Conservation (phyloP, 2,329 filamentous ascomycete genomes). For the Aureobasidium melanogenum region DNA sequence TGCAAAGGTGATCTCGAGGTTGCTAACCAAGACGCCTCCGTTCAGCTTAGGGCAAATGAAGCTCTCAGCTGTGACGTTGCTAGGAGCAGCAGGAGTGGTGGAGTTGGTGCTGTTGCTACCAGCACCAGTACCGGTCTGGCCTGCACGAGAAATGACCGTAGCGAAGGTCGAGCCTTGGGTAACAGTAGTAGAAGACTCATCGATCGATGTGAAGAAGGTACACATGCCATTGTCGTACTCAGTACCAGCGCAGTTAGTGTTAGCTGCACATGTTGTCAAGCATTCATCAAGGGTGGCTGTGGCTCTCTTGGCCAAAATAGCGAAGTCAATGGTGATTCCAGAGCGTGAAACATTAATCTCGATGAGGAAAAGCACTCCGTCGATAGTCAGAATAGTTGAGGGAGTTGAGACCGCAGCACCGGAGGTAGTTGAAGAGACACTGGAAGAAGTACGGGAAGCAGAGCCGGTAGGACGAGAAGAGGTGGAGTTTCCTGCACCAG, state of each 20-base stretch:
- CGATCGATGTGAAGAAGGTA: background rate
- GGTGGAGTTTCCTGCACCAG: background rate
- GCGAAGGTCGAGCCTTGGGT: background rate
- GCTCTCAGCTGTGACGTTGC: background rate
- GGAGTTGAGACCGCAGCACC: background rate
- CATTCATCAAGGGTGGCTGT: background rate
- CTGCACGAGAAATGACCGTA: background rate
- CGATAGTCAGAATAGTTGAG: background rate
- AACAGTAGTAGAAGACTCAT: too few relatives aligned
- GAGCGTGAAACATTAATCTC: background rate
- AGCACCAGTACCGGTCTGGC: background rate
- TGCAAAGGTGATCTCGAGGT: background rate
- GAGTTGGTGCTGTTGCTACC: background rate
- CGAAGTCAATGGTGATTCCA: conserved; percentile 2
- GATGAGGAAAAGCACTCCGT: background rate
- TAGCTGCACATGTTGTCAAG: background rate
- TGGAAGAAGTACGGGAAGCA: background rate
- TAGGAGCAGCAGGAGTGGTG: background rate
- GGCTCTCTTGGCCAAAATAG: background rate
- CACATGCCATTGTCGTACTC: background rate
- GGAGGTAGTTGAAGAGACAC: too few relatives aligned
- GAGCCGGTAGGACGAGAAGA: background rate
- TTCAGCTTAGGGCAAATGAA: background rate
- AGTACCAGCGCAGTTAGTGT: background rate
- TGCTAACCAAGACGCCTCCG: background rate